Percentiles rank a stretch among this genome's conserved stretches.
Conservation (phyloP, 148 eudicot genomes). For the Vaccinium corymbosum region DNA sequence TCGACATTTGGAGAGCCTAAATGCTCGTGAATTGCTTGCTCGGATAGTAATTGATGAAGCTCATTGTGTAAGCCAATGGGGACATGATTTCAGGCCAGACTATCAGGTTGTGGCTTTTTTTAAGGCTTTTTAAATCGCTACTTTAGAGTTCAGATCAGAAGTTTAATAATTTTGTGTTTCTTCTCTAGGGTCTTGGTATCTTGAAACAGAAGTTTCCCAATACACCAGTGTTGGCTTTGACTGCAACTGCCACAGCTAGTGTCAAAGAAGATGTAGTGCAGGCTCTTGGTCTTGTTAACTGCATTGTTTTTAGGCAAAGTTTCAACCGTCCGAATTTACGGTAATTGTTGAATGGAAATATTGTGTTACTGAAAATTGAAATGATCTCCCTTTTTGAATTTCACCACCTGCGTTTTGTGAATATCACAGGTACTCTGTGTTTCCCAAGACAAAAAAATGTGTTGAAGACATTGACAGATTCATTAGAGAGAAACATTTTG, state of each 20-base stretch:
- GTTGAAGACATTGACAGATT: conserved; percentile 85
- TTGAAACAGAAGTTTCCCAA: conserved; percentile 85
- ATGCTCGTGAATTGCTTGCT: conserved; percentile 67
- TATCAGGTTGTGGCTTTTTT: conserved; percentile 61
- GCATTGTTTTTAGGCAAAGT: conserved; percentile 92
- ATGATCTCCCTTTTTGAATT: conserved; percentile 15
- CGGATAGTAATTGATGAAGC: conserved; percentile 98
- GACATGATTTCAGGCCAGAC: conserved; percentile 99
- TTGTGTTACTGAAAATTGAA: not conserved
- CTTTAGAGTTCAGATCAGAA: not conserved
- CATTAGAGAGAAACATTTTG: conserved; percentile 66
- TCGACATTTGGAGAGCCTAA: conserved; percentile 73
- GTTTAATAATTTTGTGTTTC: conserved; percentile 19
- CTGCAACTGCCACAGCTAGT: conserved; percentile 96
- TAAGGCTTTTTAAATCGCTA: not conserved
- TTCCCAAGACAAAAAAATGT: conserved; percentile 92
- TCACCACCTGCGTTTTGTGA: not conserved
- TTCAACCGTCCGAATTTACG: conserved; percentile 90
- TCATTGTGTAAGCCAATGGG: conserved; percentile 99
- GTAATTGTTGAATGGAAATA: conserved; percentile 35
- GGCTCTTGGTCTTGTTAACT: conserved; percentile 92
- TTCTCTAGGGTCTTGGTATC: conserved; percentile 81
- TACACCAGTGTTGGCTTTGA: conserved; percentile 88
- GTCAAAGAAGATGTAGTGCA: conserved; percentile 99
- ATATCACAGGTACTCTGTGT: conserved; percentile 70